These are phyloP conservation scores for Apiospora hydei DNA, from an alignment of 2,329 filamentous ascomycete genomes.

Conservation along the genomic window DNA sequence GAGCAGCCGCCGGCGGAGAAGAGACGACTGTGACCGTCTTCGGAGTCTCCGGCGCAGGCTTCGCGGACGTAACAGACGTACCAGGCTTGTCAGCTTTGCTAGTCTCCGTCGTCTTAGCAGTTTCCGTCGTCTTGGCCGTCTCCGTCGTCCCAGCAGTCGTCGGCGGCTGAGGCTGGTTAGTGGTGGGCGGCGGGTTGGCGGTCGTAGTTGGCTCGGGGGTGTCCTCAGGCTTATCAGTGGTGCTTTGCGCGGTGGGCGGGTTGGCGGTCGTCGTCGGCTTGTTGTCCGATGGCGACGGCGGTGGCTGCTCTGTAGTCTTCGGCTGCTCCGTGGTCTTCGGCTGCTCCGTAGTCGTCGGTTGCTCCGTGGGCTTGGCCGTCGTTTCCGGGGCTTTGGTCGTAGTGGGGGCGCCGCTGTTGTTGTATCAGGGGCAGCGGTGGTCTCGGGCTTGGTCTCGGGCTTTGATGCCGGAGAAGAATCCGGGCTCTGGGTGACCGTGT, in stretches of 20 bases:
- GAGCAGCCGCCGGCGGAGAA: neutral
- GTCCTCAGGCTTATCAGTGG: neutral
- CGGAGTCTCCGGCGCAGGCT: constrained; percentile 23
- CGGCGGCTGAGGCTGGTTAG: constrained; percentile 26
- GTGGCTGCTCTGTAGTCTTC: neutral
- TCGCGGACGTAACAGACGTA: constrained; percentile 45
- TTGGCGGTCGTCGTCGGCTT: constrained; percentile 18
- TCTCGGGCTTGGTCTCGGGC: constrained; percentile 7
- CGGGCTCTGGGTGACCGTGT: neutral
- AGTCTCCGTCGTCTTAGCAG: constrained; percentile 36
- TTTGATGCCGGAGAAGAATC: constrained; percentile 13
- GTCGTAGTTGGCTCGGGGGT: neutral
- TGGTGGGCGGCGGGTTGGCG: neutral
- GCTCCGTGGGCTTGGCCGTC: constrained; percentile 30
- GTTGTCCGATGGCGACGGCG: neutral
- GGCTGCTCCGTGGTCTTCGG: neutral
- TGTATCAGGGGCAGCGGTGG: neutral
- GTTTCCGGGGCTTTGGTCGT: constrained; percentile 24
- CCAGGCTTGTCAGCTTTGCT: constrained; percentile 34
- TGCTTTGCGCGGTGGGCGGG: neutral
- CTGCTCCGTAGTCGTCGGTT: constrained; percentile 9
- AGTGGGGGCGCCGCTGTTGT: constrained; percentile 15
- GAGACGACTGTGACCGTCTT: constrained; percentile 30
- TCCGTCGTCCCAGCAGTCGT: constrained; percentile 35
- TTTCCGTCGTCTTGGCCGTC: constrained; percentile 35